Evolutionary conservation across 2,329 filamentous ascomycete species (phyloP), one percentile per base, ranked within the genome.

Genomic region (Alternaria conjuncta): DNA sequence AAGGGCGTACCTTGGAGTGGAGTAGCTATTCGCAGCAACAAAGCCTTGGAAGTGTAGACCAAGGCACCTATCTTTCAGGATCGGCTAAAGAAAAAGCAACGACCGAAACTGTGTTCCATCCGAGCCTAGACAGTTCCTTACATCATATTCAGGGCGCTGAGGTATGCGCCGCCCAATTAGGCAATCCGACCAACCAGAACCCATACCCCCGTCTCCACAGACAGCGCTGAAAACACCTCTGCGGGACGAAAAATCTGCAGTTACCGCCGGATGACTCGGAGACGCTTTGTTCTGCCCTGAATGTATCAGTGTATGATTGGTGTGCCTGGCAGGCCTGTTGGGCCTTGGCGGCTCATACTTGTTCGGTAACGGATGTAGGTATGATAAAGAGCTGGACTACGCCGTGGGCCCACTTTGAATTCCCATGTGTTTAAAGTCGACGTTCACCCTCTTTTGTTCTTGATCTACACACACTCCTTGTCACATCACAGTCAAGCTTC

Each of bases 171-270:
- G 54, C 47, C 47, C 20, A 44, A 54, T 54, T 44, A 60, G 21
- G 57, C 47, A 60, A 54, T 59, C 57, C 43, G 57, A 59, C 57
- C 57, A 59, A 60, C 57, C 57, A 60, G 49, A 53, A 25, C 30
- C 43, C 25, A 36, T 45, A 32, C 28, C 25, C 21, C 49, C 49
- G 26, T 21, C 18, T 30, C 49, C 50, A 54, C 47, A 53, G 43
- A 49, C 49, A 54, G 36, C 18, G 32, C 36, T 45, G 36, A 50
- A 32, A 46, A 54, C 49, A 60, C 25, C 21, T 36, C 41, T n/a
- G 57, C 57, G 36, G 28, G 44, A 49, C 57, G 49, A 44, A 54
- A 60, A 55, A 21, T 54, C 57, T 45, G 57, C 57, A 60, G 57
- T 43, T 45, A 50, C 43, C 50, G 57, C 57, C 57, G 36, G 36